Percentiles rank a stretch among this genome's conserved stretches.
Evolutionary conservation across 768 basidiomycete species (phyloP).

Genomic region (Harrya chromipes): DNA sequence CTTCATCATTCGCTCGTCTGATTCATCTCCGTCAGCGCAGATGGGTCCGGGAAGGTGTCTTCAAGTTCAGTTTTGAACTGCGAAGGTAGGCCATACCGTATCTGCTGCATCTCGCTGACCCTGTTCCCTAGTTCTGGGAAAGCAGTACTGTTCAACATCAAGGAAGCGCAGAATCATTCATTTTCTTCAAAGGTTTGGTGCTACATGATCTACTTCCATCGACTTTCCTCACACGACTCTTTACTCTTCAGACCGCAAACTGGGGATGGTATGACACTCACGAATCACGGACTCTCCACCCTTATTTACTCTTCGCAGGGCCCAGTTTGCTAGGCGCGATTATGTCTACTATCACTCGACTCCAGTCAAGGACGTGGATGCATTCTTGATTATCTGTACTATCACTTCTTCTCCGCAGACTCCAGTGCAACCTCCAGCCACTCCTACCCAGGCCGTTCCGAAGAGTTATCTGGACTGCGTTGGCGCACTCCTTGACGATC

Average conservation of each 20-base stretch:
- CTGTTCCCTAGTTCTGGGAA: constrained; percentile 39
- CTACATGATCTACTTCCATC: background rate
- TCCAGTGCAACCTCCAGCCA: constrained; percentile 42
- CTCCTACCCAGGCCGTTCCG: constrained; percentile 56
- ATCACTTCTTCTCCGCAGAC: constrained; percentile 66
- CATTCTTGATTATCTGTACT: constrained; percentile 73
- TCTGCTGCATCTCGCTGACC: background rate
- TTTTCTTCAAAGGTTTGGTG: constrained; percentile 64
- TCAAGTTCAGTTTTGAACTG: constrained; percentile 82
- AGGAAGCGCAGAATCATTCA: constrained; percentile 80
- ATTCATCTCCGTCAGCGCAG: constrained; percentile 33
- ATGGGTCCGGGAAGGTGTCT: constrained; percentile 85
- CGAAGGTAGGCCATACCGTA: constrained; percentile 47
- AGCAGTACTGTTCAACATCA: constrained; percentile 53
- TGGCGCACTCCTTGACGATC: constrained; percentile 75
- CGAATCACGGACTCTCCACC: background rate
- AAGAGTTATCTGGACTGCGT: constrained; percentile 64
- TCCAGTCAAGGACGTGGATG: constrained; percentile 54
- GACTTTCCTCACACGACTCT: constrained; percentile 9
- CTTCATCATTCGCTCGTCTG: background rate
- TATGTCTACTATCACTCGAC: constrained; percentile 58
- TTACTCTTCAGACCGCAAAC: constrained; percentile 59
- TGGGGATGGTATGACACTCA: constrained; percentile 70
- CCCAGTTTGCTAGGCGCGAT: constrained; percentile 78
- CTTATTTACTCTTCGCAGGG: constrained; percentile 41